These are phyloP conservation scores for Stachybotrys elegans DNA, from an alignment of 2,329 filamentous ascomycete genomes.

Conservation along the genomic window DNA sequence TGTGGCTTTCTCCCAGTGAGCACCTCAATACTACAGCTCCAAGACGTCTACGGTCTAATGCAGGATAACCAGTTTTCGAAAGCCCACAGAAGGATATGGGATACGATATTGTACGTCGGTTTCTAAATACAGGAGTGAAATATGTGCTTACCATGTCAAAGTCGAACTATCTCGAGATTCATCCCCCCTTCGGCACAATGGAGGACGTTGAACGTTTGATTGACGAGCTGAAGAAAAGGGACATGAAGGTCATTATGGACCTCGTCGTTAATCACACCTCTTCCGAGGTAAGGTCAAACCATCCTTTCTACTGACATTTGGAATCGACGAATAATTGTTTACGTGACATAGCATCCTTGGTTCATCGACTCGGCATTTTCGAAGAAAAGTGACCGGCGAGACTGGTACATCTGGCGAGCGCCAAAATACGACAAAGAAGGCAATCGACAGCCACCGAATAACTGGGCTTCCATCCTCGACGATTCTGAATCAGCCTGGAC, in stretches of 20 bases:
- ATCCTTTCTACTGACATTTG: not conserved
- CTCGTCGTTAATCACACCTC: slow-evolving; percentile 75
- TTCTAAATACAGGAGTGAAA: no score
- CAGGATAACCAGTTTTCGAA: slow-evolving; percentile 40
- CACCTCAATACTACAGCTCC: slow-evolving; percentile 10
- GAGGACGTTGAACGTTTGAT: slow-evolving; percentile 60
- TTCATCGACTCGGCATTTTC: slow-evolving; percentile 60
- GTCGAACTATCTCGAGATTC: slow-evolving; percentile 61
- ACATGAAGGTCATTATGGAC: slow-evolving; percentile 68
- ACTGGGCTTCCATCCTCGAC: slow-evolving; percentile 46
- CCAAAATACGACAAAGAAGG: slow-evolving; percentile 47
- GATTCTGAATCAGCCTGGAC: no score
- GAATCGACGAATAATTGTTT: not conserved
- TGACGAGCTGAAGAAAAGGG: slow-evolving; percentile 50
- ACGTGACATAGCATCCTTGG: slow-evolving; percentile 51
- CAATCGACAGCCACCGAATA: slow-evolving; percentile 62
- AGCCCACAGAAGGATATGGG: slow-evolving; percentile 64
- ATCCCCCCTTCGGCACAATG: slow-evolving; percentile 62
- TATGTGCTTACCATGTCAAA: no score
- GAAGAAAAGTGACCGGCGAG: slow-evolving; percentile 53
- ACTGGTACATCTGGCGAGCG: slow-evolving; percentile 57
- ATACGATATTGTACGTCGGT: no score
- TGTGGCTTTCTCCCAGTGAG: slow-evolving; percentile 66
- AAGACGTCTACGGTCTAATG: slow-evolving; percentile 13
- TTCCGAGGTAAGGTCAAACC: slow-evolving; percentile 8